Base-by-base conservation (phyloP, 441 rosid genomes). In the Adansonia madagascariensis region DNA sequence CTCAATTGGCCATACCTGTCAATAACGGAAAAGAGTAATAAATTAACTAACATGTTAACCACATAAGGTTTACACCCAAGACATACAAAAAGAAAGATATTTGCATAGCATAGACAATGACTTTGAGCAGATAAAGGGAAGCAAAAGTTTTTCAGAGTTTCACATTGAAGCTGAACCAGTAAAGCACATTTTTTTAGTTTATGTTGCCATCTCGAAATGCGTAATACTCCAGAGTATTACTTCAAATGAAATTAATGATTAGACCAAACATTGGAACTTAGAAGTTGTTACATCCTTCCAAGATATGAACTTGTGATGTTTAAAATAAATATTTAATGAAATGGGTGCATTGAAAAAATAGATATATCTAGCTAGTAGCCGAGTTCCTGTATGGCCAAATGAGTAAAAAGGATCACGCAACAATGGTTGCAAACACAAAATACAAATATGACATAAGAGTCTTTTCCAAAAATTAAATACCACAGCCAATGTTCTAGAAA, bases 1-100 rank as follows among this genome's bases (percentile, higher is more conserved):
- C 6, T 92, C 91, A 82, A 95, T 80, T 1, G 98, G 99, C 99
- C 99, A 95, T 11, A 93, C 93, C 99, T 95, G 84, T 74, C 41
- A 66, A 77, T 9, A 75, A 1, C 71, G 31, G 31, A 64, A 61
- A 73, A 63, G 49, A 71, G 9, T 57, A 69, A 6, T n/a, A 69
- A 66, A 7, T 43, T 46, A 71, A 53, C 49, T 64, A 17, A 63
- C 31, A 18, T 22, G 24, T 44, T 12, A 4, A 63, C 27, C 27
- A 49, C 24, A 15, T 43, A 55, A 65, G 52, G 12, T 56, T 50
- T 44, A 44, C 52, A 65, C n/a, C 47, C 39, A 15, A 4, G 56
- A 46, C 62, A 18, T 46, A 20, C 67, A 55, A 18, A 18, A 14
- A 68, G 4, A 15, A n/a, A 52, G 22, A n/a, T 0, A 31, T 9